Conservation (phyloP, 2,329 filamentous ascomycete genomes). For the Diplodia sapinea region DNA sequence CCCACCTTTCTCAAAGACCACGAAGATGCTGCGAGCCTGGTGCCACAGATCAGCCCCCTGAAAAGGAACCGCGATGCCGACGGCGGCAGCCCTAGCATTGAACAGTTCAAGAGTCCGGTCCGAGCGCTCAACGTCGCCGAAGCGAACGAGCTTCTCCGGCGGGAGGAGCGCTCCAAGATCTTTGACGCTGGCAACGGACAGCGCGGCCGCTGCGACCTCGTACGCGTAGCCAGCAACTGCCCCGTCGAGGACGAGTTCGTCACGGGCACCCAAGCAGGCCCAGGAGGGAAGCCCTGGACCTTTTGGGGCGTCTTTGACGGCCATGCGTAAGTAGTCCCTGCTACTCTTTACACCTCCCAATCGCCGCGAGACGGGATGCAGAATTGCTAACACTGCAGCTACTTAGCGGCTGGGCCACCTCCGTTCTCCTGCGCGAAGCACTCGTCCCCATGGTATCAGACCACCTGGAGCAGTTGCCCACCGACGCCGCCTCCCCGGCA, state of each 20-base stretch:
- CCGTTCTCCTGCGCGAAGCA: slow-evolving; percentile 48
- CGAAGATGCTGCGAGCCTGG: not conserved
- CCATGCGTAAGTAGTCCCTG: slow-evolving; percentile 50
- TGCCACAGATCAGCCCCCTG: slow-evolving; percentile 1
- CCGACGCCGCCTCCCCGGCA: slow-evolving; percentile 50
- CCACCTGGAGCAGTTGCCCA: slow-evolving; percentile 43
- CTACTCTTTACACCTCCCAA: not conserved
- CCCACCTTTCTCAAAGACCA: not conserved
- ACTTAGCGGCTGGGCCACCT: slow-evolving; percentile 55
- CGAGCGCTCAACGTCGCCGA: slow-evolving; percentile 7
- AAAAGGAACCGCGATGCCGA: not conserved
- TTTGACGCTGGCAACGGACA: slow-evolving; percentile 14
- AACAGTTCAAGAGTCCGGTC: slow-evolving; percentile 1
- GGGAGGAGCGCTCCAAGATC: slow-evolving; percentile 3
- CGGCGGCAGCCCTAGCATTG: not conserved
- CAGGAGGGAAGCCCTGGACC: slow-evolving; percentile 42
- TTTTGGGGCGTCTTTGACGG: slow-evolving; percentile 58
- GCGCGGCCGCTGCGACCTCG: slow-evolving; percentile 19
- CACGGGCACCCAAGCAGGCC: slow-evolving; percentile 40
- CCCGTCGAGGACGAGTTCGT: slow-evolving; percentile 42
- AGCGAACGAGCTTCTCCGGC: not conserved
- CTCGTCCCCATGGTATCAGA: slow-evolving; percentile 54
- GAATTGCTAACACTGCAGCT: not conserved
- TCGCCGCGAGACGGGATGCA: too few relatives aligned
- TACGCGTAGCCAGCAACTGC: slow-evolving; percentile 29